Conservation (phyloP, 2,329 filamentous ascomycete genomes). For the Drechslerella coelobrocha region DNA sequence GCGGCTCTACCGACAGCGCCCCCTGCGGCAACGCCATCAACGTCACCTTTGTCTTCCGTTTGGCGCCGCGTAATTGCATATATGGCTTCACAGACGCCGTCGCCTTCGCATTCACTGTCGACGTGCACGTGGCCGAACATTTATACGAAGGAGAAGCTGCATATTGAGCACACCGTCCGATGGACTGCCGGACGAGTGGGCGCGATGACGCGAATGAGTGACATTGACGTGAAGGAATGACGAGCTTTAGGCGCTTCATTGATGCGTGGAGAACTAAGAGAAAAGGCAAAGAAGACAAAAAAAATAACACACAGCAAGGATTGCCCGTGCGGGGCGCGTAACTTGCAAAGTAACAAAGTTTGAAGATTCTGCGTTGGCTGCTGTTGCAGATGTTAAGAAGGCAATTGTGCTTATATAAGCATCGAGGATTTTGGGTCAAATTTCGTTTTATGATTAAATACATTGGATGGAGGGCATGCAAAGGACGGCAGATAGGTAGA, state of each 20-base stretch:
- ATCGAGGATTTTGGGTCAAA: neutral
- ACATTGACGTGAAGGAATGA: neutral
- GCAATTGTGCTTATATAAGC: neutral
- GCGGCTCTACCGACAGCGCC: slow-evolving; percentile 25
- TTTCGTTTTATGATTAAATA: neutral
- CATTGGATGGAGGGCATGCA: too few species aligned
- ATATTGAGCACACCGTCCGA: too few species aligned
- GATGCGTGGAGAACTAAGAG: neutral
- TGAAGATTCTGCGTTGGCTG: slow-evolving; percentile 8
- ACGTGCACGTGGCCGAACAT: neutral
- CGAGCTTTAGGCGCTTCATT: slow-evolving; percentile 16
- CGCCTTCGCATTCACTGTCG: neutral
- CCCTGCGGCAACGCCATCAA: slow-evolving; percentile 26
- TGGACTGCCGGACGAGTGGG: too few species aligned
- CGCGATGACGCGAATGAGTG: neutral
- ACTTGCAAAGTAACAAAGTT: neutral
- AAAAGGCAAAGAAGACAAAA: too few species aligned
- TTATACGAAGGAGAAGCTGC: slow-evolving; percentile 56
- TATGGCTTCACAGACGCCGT: too few species aligned
- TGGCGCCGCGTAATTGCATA: neutral
- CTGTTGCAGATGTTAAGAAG: slow-evolving; percentile 7
- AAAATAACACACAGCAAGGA: neutral
- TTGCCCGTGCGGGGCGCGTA: slow-evolving; percentile 2
- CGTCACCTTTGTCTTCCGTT: slow-evolving; percentile 35
- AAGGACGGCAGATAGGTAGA: too few species aligned